phyloP scores from a whole-genome alignment of 2,329 filamentous ascomycete genomes.

The Nigrospora sphaerica region DNA sequence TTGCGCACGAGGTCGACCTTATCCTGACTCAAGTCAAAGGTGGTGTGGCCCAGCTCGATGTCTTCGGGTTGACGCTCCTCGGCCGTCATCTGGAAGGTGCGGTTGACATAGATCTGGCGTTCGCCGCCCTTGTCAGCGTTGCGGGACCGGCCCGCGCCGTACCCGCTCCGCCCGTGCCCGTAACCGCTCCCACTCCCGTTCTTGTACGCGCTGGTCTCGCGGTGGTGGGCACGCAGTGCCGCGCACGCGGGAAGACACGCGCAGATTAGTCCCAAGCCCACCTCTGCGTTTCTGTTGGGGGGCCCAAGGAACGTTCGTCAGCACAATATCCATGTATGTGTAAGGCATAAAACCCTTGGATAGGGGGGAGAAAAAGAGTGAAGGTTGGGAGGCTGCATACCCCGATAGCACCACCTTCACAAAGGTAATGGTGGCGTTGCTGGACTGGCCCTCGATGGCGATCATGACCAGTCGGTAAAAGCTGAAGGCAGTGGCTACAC shows the following conservation, averaged over 20 bases:
- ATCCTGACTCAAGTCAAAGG: neutral
- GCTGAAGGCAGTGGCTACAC: constrained; percentile 22
- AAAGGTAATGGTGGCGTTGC: constrained; percentile 19
- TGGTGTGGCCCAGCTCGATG: neutral
- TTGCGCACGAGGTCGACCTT: neutral
- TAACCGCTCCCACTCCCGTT: too few species aligned
- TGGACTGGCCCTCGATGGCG: constrained; percentile 12
- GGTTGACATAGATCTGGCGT: constrained; percentile 17
- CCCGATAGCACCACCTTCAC: constrained; percentile 17
- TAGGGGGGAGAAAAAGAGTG: too few species aligned
- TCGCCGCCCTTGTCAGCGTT: constrained; percentile 5
- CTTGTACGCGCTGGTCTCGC: constrained; percentile 6
- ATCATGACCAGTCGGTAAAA: constrained; percentile 20
- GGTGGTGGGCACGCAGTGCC: constrained; percentile 15
- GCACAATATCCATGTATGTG: too few species aligned
- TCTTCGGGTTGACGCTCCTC: neutral
- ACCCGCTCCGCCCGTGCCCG: too few species aligned
- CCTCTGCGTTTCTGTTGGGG: constrained; percentile 18
- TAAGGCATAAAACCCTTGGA: too few species aligned
- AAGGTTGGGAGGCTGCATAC: neutral
- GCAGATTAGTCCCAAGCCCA: constrained; percentile 23
- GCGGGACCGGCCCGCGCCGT: neutral
- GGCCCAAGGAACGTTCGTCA: too few species aligned
- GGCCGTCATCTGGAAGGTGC: constrained; percentile 16
- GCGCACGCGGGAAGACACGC: constrained; percentile 21